phyloP scores from a whole-genome alignment of 208 protist species.

The Angomonas desouzai region DNA sequence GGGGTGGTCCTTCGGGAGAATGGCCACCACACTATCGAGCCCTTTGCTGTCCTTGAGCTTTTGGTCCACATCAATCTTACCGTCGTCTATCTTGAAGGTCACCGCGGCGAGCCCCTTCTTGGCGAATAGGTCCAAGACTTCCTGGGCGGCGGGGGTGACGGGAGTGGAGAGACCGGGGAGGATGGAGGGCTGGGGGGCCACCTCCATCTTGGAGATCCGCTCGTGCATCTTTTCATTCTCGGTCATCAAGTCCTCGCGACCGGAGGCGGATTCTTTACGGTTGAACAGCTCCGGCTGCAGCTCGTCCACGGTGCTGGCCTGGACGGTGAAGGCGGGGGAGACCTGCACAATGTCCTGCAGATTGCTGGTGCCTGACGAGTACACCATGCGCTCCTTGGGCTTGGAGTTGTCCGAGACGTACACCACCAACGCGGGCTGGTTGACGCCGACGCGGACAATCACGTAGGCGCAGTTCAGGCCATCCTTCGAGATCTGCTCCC shows the following conservation, averaged over 20 bases:
- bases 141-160: constrained; percentile 28
- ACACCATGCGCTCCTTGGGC: constrained; percentile 63
- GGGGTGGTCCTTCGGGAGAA: constrained; percentile 30
- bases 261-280: constrained; percentile 21
- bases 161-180: constrained; percentile 59
- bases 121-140: constrained; percentile 33
- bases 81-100: constrained; percentile 44
- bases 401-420: constrained; percentile 45
- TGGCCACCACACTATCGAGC: constrained; percentile 17
- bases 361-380: constrained; percentile 38
- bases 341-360: constrained; percentile 23
- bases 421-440: constrained; percentile 28
- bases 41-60: background rate
- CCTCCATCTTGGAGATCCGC: constrained; percentile 54
- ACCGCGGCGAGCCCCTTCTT: constrained; percentile 26
- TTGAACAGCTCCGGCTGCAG: constrained; percentile 41
- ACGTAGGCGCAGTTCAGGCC: constrained; percentile 34
- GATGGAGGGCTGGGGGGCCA: constrained; percentile 47
- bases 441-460: constrained; percentile 33
- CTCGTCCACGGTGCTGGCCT: constrained; percentile 29
- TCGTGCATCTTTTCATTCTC: constrained; percentile 50
- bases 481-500: constrained; percentile 10
- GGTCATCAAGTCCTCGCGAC: constrained; percentile 61
- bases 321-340: constrained; percentile 11
- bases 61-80: constrained; percentile 18